Evolutionary conservation across 2,329 filamentous ascomycete genomes (phyloP).

Genomic region (Magnaporthiopsis poae): DNA sequence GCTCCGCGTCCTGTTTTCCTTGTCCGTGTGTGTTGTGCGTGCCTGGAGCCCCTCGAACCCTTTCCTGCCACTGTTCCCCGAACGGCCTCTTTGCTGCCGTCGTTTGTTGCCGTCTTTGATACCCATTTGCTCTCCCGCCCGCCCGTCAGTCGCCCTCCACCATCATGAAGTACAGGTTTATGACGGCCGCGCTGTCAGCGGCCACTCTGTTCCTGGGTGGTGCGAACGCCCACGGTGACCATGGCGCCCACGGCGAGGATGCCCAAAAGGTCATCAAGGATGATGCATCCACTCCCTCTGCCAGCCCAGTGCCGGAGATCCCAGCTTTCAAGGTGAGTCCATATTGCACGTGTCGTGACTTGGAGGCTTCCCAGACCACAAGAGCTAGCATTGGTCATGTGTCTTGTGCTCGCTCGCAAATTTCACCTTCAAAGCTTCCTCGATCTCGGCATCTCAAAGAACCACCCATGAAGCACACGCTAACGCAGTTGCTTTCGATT

Average conservation of each 20-base stretch:
- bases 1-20: neutral
- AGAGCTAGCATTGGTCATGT: neutral
- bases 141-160: neutral
- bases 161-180: slow-evolving; percentile 77
- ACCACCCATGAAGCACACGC: slow-evolving; percentile 2
- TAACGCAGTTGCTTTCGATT: slow-evolving; percentile 10
- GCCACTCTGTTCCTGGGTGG: slow-evolving; percentile 18
- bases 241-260: slow-evolving; percentile 53
- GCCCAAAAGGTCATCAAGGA: slow-evolving; percentile 46
- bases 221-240: slow-evolving; percentile 49
- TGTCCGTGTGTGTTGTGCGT: too few relatives aligned
- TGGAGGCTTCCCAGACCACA: neutral
- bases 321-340: slow-evolving; percentile 78
- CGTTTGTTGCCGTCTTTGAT: neutral
- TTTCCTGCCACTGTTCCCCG: neutral
- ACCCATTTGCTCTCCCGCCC: slow-evolving; percentile 2
- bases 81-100: slow-evolving; percentile 1
- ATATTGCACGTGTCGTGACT: neutral
- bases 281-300: slow-evolving; percentile 37
- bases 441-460: neutral
- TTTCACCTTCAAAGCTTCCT: neutral
- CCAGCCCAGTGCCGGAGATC: slow-evolving; percentile 52
- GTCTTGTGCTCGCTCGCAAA: neutral
- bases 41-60: too few relatives aligned
- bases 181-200: slow-evolving; percentile 66